Evolutionary conservation across 2,329 filamentous ascomycete species (phyloP), one percentile per base, ranked within the genome.

Genomic region (Aspergillus terreus): DNA sequence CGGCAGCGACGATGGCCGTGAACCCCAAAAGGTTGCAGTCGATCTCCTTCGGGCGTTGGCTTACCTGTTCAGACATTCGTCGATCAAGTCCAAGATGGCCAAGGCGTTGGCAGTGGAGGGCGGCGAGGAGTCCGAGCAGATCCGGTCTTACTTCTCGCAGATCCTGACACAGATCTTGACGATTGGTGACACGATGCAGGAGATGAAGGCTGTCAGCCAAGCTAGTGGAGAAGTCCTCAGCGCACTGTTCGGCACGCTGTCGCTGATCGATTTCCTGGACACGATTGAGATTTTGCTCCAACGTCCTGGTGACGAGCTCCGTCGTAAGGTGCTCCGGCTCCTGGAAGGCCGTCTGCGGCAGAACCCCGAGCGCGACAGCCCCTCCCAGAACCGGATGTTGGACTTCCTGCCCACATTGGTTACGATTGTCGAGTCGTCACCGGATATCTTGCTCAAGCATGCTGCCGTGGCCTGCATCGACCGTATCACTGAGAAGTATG

Each of bases 401-500:
- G 82, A 84, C 10, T 94, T 96, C 77, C 67, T 96, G 58, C 86
- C 89, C 10, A 86, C 86, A 59, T 79, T 96, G 55, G 89, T 88
- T 15, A 79, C 81, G 17, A 88, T 95, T 43, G 83, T 99, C 53
- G 78, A 86, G 50, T 82, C 87, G 46, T 87, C 88, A 6, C 76
- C 81, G 30, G 85, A 94, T 58, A 81, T 87, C 48, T 79, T 84
- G 25, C 86, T 94, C 68, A 91, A 92, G 72, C 86, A 91, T 62
- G 90, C 89, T 10, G 89, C 92, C 1, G 85, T 99, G 55, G 85
- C 85, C 33, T 97, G 92, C 62, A 86, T 97, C 42, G 92, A 96
- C 72, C 89, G 90, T 70, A 95, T 99, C 56, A 83, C 89, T 2
- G 92, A 96, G 72, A 92, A 92, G 69, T 97, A 96, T 68, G 95